Conservation (phyloP, 2,329 filamentous ascomycete genomes). For the Hymenoscyphus infarciens region DNA sequence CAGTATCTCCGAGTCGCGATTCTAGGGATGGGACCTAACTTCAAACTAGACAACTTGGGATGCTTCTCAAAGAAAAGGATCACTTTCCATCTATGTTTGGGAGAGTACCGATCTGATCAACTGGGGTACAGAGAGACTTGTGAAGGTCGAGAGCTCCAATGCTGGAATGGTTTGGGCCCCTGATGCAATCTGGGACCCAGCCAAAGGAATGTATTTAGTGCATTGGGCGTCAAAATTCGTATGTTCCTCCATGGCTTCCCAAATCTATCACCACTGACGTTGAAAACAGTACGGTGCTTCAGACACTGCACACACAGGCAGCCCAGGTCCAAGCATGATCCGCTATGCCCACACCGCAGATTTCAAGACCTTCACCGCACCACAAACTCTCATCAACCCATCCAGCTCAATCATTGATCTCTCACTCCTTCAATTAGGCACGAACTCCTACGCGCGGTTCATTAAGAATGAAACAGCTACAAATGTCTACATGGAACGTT, state of each 20-base stretch:
- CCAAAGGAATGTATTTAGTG: slow-evolving; percentile 34
- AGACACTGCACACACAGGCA: slow-evolving; percentile 48
- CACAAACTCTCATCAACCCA: slow-evolving; percentile 49
- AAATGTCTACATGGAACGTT: slow-evolving; percentile 49
- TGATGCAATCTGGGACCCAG: slow-evolving; percentile 50
- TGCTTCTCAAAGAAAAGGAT: slow-evolving; percentile 48
- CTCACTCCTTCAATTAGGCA: slow-evolving; percentile 49
- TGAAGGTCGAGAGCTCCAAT: slow-evolving; percentile 48
- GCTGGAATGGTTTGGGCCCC: slow-evolving; percentile 59
- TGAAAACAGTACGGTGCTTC: slow-evolving; percentile 41
- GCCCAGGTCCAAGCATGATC: slow-evolving; percentile 43
- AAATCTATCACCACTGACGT: neutral
- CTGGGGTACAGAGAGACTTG: slow-evolving; percentile 47
- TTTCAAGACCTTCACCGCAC: slow-evolving; percentile 49
- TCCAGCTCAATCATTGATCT: slow-evolving; percentile 51
- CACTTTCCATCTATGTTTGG: slow-evolving; percentile 52
- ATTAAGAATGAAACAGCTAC: slow-evolving; percentile 53
- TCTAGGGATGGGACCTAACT: neutral
- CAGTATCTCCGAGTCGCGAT: neutral
- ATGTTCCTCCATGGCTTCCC: neutral
- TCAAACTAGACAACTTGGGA: slow-evolving; percentile 47
- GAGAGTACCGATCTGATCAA: slow-evolving; percentile 49
- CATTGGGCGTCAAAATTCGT: slow-evolving; percentile 13
- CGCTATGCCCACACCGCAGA: slow-evolving; percentile 54
- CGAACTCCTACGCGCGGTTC: slow-evolving; percentile 47